A percentile compares a stretch with the other conserved stretches of the same genome.
Evolutionary conservation across 2,329 filamentous ascomycete genomes (phyloP).

Genomic region (Alternaria rosae): DNA sequence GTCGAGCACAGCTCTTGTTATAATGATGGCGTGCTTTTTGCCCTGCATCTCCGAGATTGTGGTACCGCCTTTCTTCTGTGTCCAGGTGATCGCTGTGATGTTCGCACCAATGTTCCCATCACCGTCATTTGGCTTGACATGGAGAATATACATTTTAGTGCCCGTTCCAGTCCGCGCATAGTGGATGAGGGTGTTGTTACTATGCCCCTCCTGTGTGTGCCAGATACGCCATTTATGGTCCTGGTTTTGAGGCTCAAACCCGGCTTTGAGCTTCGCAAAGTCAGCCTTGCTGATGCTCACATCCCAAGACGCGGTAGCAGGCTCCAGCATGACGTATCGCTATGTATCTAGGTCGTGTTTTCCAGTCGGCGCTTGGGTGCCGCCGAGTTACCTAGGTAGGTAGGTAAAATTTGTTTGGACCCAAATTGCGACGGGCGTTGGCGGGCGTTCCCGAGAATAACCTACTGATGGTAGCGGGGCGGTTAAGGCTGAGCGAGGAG

Average conservation of each 20-base stretch:
- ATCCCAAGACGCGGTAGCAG: background rate
- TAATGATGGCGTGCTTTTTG: background rate
- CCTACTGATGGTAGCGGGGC: background rate
- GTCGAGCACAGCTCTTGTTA: background rate
- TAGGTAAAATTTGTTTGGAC: background rate
- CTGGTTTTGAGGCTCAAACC: background rate
- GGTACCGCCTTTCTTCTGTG: background rate
- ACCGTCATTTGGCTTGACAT: background rate
- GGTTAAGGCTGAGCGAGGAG: background rate
- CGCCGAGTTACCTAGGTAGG: background rate
- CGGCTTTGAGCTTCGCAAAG: background rate
- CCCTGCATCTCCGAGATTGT: background rate
- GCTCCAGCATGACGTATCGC: background rate
- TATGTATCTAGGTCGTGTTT: background rate
- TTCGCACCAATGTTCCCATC: background rate
- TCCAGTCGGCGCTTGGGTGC: background rate
- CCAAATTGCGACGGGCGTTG: background rate
- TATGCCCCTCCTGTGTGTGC: background rate
- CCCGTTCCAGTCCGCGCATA: background rate
- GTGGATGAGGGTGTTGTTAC: background rate
- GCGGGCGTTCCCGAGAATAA: background rate
- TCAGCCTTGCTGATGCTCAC: background rate
- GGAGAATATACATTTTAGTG: background rate
- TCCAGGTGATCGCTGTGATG: background rate
- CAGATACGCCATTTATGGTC: background rate